Percentiles rank a stretch among this genome's conserved stretches.
Conservation (phyloP, 139 green algal genomes). For the Auxenochlorella protothecoides region DNA sequence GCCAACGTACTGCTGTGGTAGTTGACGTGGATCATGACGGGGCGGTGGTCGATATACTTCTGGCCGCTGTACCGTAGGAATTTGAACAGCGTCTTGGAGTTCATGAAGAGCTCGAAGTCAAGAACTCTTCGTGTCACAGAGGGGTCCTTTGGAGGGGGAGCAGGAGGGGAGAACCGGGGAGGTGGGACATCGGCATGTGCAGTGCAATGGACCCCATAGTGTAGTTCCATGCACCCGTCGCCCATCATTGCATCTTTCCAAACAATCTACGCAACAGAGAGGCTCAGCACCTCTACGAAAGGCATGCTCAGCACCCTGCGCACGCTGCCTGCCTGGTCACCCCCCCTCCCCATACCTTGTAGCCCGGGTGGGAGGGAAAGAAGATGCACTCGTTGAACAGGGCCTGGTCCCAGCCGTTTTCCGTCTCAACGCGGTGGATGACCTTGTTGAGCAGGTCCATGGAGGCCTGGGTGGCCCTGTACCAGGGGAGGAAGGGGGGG, state of each 20-base stretch:
- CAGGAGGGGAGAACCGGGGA: too few relatives aligned
- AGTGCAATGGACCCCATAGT: too few relatives aligned
- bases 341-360: slow-evolving; percentile 7
- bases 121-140: slow-evolving; percentile 30
- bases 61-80: slow-evolving; percentile 11
- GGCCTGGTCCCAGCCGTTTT: slow-evolving; percentile 53
- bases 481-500: not conserved
- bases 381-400: slow-evolving; percentile 58
- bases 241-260: too few relatives aligned
- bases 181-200: not conserved
- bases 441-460: slow-evolving; percentile 49
- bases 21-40: slow-evolving; percentile 61
- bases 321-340: not conserved
- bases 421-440: slow-evolving; percentile 31
- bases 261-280: too few relatives aligned
- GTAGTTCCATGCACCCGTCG: too few relatives aligned
- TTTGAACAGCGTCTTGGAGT: slow-evolving; percentile 43
- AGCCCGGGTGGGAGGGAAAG: slow-evolving; percentile 32
- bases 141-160: slow-evolving; percentile 8
- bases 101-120: slow-evolving; percentile 46
- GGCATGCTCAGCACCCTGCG: not conserved
- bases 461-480: slow-evolving; percentile 26
- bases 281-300: too few relatives aligned
- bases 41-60: slow-evolving; percentile 13
- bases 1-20: slow-evolving; percentile 43